Evolutionary conservation across 2,329 filamentous ascomycete species (phyloP), one percentile per base, ranked within the genome.

Genomic region (Tolypocladium sp.): DNA sequence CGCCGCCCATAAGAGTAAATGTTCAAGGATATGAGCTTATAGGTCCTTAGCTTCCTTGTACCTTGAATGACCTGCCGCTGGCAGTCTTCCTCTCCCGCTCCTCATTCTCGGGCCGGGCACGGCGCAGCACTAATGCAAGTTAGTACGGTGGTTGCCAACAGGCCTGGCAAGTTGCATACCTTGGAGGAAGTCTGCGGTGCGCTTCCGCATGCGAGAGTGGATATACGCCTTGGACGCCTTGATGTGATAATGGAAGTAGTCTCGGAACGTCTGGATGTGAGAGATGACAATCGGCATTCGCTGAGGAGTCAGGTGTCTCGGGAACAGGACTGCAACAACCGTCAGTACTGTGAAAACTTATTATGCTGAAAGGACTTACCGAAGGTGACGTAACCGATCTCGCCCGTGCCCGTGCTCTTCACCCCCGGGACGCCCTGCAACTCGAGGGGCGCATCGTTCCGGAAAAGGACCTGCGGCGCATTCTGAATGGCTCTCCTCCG

Each of bases 241-340:
- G 78, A 99, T 99, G 76, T 99, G 94, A 75, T 99, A 99, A 76
- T 99, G 94, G 82, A 99, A 99, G 77, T 99, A 99, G 73, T 99
- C 94, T 66, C 94, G 90, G 90, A 99, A 99, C 17, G 94, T 99
- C 77, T 99, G 95, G 69, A 99, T 97, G 74, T 99, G 95, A 56
- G 92, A 97, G 67, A 99, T 99, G 72, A 95, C 92, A 65, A 97
- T 92, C 61, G 90, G 88, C 78, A 95, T 91, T 71, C 92, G 86
- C 75, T 97, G 91, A 17, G 87, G 86, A 17, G 92, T 93, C 65
- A 99, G 81, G 75, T 99, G 95, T 64, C 94, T 88, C 54, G 94
- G 93, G 79, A 99, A 99, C 51, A 99, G 83, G 54, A 99, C 94
- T 96, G 61, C 1, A 42, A 20, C 13, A 20, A 38, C 22, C 10